Conservation (phyloP, 257 asterid species). For the Scutellaria barbata region DNA sequence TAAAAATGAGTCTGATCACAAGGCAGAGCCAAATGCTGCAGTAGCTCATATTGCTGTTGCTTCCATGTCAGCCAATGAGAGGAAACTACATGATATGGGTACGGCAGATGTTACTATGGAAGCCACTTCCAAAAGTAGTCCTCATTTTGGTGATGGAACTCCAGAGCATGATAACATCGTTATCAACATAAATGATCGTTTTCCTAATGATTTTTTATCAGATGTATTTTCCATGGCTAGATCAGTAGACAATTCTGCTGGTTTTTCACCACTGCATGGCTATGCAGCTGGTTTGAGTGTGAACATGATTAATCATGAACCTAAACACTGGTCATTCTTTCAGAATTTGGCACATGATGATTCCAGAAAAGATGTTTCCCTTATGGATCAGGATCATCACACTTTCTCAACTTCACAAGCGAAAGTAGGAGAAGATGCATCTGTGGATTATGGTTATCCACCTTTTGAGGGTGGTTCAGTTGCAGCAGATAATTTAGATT, state of each 20-base stretch:
- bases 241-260: slow-evolving; percentile 47
- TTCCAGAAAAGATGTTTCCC: slow-evolving; percentile 72
- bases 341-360: slow-evolving; percentile 76
- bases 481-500: slow-evolving; percentile 45
- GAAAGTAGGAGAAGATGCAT: slow-evolving; percentile 50
- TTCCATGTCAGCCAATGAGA: slow-evolving; percentile 44
- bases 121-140: slow-evolving; percentile 48
- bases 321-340: slow-evolving; percentile 79
- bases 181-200: slow-evolving; percentile 81
- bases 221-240: slow-evolving; percentile 78
- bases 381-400: slow-evolving; percentile 93
- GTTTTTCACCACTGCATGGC: slow-evolving; percentile 46
- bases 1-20: slow-evolving; percentile 48
- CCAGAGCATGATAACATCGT: slow-evolving; percentile 70
- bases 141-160: slow-evolving; percentile 40
- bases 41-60: slow-evolving; percentile 44
- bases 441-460: slow-evolving; percentile 55
- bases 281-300: slow-evolving; percentile 76
- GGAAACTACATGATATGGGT: slow-evolving; percentile 36
- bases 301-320: slow-evolving; percentile 74
- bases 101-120: slow-evolving; percentile 46
- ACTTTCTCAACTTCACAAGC: slow-evolving; percentile 52
- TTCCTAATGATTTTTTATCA: slow-evolving; percentile 79
- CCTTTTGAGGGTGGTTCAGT: slow-evolving; percentile 47
- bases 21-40: slow-evolving; percentile 44